phyloP scores from a whole-genome alignment of 1,139 yeast genomes.

The Diutina neorugosa region DNA sequence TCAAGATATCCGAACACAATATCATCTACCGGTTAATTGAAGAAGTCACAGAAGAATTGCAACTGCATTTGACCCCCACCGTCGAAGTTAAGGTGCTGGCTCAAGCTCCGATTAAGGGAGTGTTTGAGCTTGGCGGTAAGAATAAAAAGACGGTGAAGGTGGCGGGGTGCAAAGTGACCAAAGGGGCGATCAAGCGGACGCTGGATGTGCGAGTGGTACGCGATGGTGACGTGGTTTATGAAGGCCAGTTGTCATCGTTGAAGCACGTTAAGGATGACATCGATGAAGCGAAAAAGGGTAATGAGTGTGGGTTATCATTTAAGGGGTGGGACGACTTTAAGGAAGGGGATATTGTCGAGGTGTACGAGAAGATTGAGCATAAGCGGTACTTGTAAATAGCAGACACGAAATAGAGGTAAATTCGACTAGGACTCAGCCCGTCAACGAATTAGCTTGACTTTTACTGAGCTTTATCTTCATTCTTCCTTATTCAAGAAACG shows the following conservation, averaged over 20 bases:
- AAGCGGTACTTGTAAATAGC: conserved; percentile 16
- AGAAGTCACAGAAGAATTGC: conserved; percentile 59
- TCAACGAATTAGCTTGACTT: too few species aligned
- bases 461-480: too few species aligned
- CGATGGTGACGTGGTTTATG: conserved; percentile 38
- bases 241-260: conserved; percentile 62
- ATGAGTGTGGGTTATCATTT: conserved; percentile 82
- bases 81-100: conserved; percentile 58
- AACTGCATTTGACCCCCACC: conserved; percentile 51
- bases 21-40: conserved; percentile 85
- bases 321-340: conserved; percentile 59
- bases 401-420: too few species aligned
- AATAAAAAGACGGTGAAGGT: conserved; percentile 36
- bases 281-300: conserved; percentile 66
- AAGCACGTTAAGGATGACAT: conserved; percentile 81
- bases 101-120: conserved; percentile 57
- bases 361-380: conserved; percentile 57
- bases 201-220: conserved; percentile 56
- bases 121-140: conserved; percentile 52
- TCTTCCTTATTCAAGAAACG: too few species aligned
- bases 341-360: conserved; percentile 67
- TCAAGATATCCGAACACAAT: conserved; percentile 55
- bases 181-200: conserved; percentile 54
- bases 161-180: conserved; percentile 82
- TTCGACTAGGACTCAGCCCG: too few species aligned